Evolutionary conservation across 2,329 filamentous ascomycete genomes (phyloP), one percentile per base, ranked within the genome.

Genomic region (Penicillium sp.): DNA sequence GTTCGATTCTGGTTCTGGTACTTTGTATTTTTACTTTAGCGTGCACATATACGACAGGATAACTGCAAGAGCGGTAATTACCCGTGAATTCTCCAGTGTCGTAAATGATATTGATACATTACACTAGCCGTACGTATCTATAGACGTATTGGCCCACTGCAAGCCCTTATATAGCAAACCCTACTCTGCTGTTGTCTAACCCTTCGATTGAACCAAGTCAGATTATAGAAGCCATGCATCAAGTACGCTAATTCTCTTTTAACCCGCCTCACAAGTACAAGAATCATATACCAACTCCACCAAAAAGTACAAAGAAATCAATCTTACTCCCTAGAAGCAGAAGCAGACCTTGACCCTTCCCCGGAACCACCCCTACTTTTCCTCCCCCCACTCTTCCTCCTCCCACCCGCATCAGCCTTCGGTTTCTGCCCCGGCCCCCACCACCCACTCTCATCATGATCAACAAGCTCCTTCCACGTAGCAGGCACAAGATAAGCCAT

Each of bases 21-120:
- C 35, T 57, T 35, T 59, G 58, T 61, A 62, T 46, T 62, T 37
- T 27, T 51, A 48, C 52, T 39, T 51, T 44, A 65, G 62, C 60
- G 61, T 59, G 54, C 59, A 50, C 43, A 64, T 51, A 52, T 51
- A 52, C 35, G 45, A 21, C 52, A 51, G 27, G 54, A 39, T 37
- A 7, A 39, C 51, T 54, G 50, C 39, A 21, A 43, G 31, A 54
- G 55, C 29, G 16, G 35, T 42, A 29, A 13, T 24, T 42, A 19
- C 16, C 21, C 1, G 21, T 51, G n/a, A n/a, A 29, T 2, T 26
- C 13, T 33, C 5, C 22, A 49, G 11, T 2, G 3, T 31, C 29
- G 27, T 31, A 31, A 14, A 31, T 1, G 1, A 0, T 4, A 13
- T 11, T 16, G 35, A 39, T 39, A n/a, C 9, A 19, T 39, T 7